These are phyloP conservation scores for Albizia julibrissin DNA, from an alignment of 306 rosid species.

Conservation along the genomic window DNA sequence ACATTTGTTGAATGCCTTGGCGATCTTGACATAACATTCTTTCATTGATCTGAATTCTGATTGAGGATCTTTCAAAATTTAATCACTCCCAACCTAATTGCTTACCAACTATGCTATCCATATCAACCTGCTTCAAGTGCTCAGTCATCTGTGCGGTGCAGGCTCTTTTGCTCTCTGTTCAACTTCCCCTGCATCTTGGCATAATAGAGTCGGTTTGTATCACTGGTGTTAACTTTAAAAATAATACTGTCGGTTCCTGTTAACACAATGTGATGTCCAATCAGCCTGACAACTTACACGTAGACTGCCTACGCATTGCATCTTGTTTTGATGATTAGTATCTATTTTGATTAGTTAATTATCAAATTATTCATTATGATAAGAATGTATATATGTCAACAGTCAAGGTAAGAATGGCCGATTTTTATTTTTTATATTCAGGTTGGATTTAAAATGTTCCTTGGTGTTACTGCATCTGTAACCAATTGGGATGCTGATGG, in stretches of 20 bases:
- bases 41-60: neutral
- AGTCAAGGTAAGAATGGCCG: neutral
- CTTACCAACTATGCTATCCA: no score
- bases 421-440: conserved; percentile 20
- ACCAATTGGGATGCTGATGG: conserved; percentile 95
- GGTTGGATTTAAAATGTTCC: conserved; percentile 96
- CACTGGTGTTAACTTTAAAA: neutral
- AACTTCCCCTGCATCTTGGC: neutral
- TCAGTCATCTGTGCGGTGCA: neutral
- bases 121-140: neutral
- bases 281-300: neutral
- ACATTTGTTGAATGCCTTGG: neutral
- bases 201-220: neutral
- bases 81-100: neutral
- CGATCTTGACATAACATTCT: neutral
- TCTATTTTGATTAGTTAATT: conserved; percentile 7
- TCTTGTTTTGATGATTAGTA: neutral
- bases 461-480: conserved; percentile 93
- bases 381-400: conserved; percentile 1
- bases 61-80: neutral
- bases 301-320: neutral
- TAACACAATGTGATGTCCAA: neutral
- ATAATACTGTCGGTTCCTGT: neutral
- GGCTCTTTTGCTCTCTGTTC: neutral
- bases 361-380: neutral